phyloP scores from a whole-genome alignment of 2,329 filamentous ascomycete species.

The Botrytis aclada region DNA sequence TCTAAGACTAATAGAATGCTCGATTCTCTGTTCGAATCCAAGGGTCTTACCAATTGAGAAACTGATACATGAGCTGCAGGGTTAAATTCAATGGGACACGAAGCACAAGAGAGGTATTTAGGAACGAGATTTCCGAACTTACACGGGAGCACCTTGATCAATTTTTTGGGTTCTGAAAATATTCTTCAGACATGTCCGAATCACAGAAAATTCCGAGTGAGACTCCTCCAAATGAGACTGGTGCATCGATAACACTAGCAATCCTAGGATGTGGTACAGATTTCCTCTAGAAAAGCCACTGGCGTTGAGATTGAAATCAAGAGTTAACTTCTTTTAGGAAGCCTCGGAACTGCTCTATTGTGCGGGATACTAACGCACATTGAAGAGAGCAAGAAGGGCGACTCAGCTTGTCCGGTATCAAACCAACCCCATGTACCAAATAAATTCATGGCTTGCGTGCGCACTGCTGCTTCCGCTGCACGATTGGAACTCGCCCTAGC shows the following conservation, averaged over 20 bases:
- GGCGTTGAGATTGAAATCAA: not conserved
- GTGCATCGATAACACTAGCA: conserved; percentile 9
- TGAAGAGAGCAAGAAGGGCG: conserved; percentile 12
- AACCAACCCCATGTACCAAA: not conserved
- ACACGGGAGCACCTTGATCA: not conserved
- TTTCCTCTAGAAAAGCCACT: not conserved
- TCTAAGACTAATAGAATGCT: not conserved
- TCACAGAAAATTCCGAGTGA: not conserved
- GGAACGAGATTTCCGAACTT: not conserved
- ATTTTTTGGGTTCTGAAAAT: not conserved
- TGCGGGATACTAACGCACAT: conserved; percentile 16
- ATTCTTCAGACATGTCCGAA: conserved; percentile 2
- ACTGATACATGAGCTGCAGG: not conserved
- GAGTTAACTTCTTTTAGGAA: conserved; percentile 10
- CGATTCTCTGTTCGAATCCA: not conserved
- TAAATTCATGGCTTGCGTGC: conserved; percentile 16
- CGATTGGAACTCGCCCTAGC: conserved; percentile 61
- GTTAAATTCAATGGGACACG: not conserved
- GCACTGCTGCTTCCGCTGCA: conserved; percentile 56
- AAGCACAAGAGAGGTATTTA: conserved; percentile 9
- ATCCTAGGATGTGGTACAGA: conserved; percentile 18
- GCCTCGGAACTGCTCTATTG: conserved; percentile 16
- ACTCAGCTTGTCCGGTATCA: not conserved
- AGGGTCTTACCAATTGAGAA: not conserved
- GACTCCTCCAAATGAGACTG: not conserved